Percentiles rank a stretch among this genome's conserved stretches.
These are phyloP conservation scores for Pichia cabralensis DNA, from an alignment of 805 yeast species.

Conservation along the genomic window DNA sequence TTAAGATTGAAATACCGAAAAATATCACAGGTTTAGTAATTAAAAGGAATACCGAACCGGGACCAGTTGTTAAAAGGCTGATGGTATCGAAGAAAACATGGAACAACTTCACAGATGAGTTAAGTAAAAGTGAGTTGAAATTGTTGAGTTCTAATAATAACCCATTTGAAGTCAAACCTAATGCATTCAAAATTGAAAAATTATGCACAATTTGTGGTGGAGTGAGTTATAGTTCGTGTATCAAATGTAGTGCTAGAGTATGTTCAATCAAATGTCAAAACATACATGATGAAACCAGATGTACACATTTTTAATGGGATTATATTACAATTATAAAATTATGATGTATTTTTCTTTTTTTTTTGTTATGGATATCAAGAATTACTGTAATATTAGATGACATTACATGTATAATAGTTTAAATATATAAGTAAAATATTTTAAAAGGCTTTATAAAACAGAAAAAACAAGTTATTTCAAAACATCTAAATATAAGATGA, in stretches of 20 bases:
- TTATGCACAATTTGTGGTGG: slow-evolving; percentile 39
- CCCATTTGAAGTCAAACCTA: slow-evolving; percentile 24
- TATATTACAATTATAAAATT: not conserved
- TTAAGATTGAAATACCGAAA: slow-evolving; percentile 31
- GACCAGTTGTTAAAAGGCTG: slow-evolving; percentile 29
- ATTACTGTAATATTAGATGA: too few species aligned
- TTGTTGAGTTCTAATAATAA: slow-evolving; percentile 15
- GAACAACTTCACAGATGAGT: slow-evolving; percentile 33
- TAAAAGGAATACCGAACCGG: slow-evolving; percentile 15
- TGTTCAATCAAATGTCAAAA: slow-evolving; percentile 32
- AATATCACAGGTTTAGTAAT: slow-evolving; percentile 12
- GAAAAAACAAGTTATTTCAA: too few species aligned
- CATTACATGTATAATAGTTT: not conserved
- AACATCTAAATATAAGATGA: too few species aligned
- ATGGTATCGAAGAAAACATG: slow-evolving; percentile 32
- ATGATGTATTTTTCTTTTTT: too few species aligned
- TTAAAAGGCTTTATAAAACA: too few species aligned
- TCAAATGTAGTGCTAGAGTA: slow-evolving; percentile 31
- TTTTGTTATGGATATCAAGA: too few species aligned
- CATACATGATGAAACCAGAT: slow-evolving; percentile 36
- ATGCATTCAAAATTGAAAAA: slow-evolving; percentile 28
- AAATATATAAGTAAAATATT: not conserved
- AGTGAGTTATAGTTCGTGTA: slow-evolving; percentile 31
- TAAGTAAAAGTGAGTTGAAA: slow-evolving; percentile 27
- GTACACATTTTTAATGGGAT: slow-evolving; percentile 23